Evolutionary conservation across 2,329 filamentous ascomycete genomes (phyloP), one percentile per base, ranked within the genome.

Genomic region (Trichophyton simii): DNA sequence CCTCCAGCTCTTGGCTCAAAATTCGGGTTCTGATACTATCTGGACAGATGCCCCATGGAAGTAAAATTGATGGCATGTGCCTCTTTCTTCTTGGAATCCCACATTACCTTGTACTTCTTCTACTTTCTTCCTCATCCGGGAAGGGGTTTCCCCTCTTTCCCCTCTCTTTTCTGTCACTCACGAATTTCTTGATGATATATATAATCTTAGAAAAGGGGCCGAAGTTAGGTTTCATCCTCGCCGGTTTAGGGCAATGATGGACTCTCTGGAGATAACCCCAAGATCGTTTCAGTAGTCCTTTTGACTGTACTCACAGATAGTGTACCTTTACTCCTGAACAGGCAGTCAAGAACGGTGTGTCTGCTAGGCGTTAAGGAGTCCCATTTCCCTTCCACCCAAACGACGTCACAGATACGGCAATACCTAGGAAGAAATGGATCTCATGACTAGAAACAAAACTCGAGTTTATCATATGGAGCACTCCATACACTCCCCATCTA

Each of bases 1-100:
- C 57, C 57, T 44, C 48, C 61, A 75, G 76, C 66, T 22, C 64
- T 78, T 61, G 73, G 73, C 2, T 73, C 73, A 11, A 77, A 78
- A 63, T 74, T 78, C 63, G 76, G 76, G 3, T 69, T 78, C 57
- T 77, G 67, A 68, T 20, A 57, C 20, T 6, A 48, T 48, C 18
- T 11, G n/a, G 7, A 48, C 18, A 7, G 13, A 31, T 52, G 25
- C 28, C 20, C 11, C 18, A 20, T 8, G 3, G 44, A 48, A 25
- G 20, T 48, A 22, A 48, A 48, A 22, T 25, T 3, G 20, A 44
- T 48, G 44, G 18, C 9, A 18, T 48, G 8, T 48, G 22, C 18
- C 44, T 13, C 20, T 11, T 18, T 18, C 3, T 48, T 22, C 20
- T 18, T 18, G n/a, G 44, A 20, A 11, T 20, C 8, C 9, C 44